phyloP scores from a whole-genome alignment of 768 basidiomycete species.

The Gautieria morchelliformis region DNA sequence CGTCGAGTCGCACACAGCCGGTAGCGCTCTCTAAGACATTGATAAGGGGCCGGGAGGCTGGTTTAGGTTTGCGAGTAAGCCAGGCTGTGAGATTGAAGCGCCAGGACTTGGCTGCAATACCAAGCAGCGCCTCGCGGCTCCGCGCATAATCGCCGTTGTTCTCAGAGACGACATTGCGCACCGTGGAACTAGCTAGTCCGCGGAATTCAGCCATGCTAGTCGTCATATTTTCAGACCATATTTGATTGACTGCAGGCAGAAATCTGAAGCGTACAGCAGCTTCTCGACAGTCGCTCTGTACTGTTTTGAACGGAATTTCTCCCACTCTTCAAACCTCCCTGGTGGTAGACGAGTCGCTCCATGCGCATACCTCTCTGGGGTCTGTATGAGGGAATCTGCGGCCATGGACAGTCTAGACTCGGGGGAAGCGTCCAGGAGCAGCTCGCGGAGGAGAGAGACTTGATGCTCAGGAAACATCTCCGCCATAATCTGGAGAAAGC shows the following conservation, averaged over 20 bases:
- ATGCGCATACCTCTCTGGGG: background rate
- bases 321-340: background rate
- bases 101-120: slow-evolving; percentile 7
- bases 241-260: background rate
- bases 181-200: slow-evolving; percentile 6
- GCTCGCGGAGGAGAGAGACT: background rate
- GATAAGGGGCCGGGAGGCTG: background rate
- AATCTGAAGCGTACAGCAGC: background rate
- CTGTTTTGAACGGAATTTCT: background rate
- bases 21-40: background rate
- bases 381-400: background rate
- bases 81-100: slow-evolving; percentile 4
- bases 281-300: background rate
- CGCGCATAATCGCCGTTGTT: slow-evolving; percentile 7
- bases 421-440: background rate
- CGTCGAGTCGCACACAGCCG: background rate
- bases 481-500: background rate
- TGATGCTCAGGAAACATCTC: background rate
- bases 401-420: background rate
- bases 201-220: background rate
- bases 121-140: slow-evolving; percentile 1
- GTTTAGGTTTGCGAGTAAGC: background rate
- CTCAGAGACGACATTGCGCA: background rate
- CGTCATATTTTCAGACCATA: too few species aligned
- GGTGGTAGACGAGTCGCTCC: background rate